phyloP scores from a whole-genome alignment of 148 eudicot genomes.

The Persicaria tinctoria region DNA sequence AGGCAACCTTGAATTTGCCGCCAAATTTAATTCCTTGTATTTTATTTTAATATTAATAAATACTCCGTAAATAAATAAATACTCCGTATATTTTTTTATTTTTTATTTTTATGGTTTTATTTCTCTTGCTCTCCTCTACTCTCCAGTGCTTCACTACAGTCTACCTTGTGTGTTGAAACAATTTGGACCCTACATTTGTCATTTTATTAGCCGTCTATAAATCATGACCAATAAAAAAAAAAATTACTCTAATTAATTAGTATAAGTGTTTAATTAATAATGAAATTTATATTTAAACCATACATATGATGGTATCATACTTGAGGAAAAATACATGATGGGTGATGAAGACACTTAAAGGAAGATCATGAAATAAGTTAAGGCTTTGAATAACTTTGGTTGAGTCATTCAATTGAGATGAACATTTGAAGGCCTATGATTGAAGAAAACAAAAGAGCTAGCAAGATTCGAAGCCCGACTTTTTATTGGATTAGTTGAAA shows the following conservation, averaged over 20 bases:
- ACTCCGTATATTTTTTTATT: not conserved
- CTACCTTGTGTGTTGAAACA: not conserved
- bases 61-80: not conserved
- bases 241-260: not conserved
- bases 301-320: not conserved
- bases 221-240: constrained; percentile 12
- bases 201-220: not conserved
- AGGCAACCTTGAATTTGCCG: constrained; percentile 39
- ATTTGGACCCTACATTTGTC: constrained; percentile 11
- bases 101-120: not conserved
- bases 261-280: not conserved
- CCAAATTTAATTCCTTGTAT: constrained; percentile 14
- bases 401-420: constrained; percentile 9
- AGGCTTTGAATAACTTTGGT: not conserved
- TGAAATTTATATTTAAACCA: not conserved
- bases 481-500: too few species aligned
- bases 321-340: not conserved
- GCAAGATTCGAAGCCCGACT: too few species aligned
- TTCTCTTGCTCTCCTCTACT: not conserved
- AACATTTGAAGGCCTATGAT: not conserved
- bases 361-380: constrained; percentile 12
- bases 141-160: not conserved
- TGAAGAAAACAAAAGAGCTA: too few species aligned
- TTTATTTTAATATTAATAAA: not conserved
- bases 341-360: not conserved